These are phyloP conservation scores for Colletotrichum viniferum DNA, from an alignment of 2,329 filamentous ascomycete genomes.

Conservation along the genomic window DNA sequence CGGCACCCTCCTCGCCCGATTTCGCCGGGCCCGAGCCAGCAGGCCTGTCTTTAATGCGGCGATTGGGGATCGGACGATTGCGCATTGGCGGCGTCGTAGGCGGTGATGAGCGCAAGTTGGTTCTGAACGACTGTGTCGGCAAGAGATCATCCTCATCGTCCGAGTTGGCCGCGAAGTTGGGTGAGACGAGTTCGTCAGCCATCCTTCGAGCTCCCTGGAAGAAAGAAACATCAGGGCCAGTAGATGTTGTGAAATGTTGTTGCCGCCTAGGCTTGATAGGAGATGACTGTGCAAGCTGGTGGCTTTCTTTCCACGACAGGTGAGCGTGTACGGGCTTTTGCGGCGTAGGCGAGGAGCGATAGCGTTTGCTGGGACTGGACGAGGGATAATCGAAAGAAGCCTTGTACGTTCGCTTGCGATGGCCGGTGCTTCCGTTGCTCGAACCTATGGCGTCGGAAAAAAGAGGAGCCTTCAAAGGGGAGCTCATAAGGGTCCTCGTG, in stretches of 20 bases:
- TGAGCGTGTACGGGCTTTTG: conserved; percentile 61
- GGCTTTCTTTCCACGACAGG: conserved; percentile 75
- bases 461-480: conserved; percentile 80
- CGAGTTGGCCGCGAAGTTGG: conserved; percentile 66
- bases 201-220: conserved; percentile 74
- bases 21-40: conserved; percentile 54
- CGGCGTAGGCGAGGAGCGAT: conserved; percentile 68
- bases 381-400: conserved; percentile 60
- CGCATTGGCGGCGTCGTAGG: conserved; percentile 81
- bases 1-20: conserved; percentile 78
- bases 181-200: conserved; percentile 64
- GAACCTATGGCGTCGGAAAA: conserved; percentile 84
- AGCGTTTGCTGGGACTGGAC: conserved; percentile 70
- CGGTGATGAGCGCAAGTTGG: conserved; percentile 76
- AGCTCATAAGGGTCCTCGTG: conserved; percentile 75
- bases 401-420: conserved; percentile 68
- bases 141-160: conserved; percentile 87
- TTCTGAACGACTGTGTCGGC: conserved; percentile 76
- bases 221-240: conserved; percentile 77
- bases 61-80: conserved; percentile 50
- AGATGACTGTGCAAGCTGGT: conserved; percentile 83
- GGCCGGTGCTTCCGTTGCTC: conserved; percentile 69
- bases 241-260: conserved; percentile 74
- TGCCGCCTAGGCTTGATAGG: conserved; percentile 80
- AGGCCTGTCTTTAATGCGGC: conserved; percentile 53